These are phyloP conservation scores for Zizania palustris DNA, from an alignment of 202 grass and related monocot species.

Conservation along the genomic window DNA sequence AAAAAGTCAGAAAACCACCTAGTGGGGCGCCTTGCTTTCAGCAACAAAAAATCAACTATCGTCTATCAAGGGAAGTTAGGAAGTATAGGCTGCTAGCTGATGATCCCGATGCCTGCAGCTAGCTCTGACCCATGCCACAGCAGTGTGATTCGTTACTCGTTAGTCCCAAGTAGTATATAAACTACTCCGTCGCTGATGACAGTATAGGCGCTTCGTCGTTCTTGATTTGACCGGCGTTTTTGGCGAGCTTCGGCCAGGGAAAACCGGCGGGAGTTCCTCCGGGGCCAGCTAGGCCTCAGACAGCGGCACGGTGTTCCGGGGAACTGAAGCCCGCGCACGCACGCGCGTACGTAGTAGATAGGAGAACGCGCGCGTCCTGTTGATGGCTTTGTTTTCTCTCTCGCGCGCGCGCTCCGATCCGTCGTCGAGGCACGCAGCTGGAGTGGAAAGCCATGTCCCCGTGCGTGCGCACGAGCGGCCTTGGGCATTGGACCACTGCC, in stretches of 20 bases:
- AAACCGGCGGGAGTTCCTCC: slow-evolving; percentile 48
- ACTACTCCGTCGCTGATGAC: not conserved
- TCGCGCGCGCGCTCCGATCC: no score
- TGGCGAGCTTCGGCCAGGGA: slow-evolving; percentile 46
- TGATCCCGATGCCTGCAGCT: slow-evolving; percentile 32
- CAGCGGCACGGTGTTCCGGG: slow-evolving; percentile 27
- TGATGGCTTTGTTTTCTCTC: slow-evolving; percentile 5
- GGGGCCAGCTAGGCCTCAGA: slow-evolving; percentile 36
- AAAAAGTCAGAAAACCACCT: slow-evolving; percentile 10
- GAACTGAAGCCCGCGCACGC: no score
- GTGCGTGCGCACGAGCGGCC: slow-evolving; percentile 40
- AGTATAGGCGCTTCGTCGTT: not conserved
- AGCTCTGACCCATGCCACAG: not conserved
- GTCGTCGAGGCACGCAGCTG: not conserved
- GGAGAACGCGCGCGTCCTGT: slow-evolving; percentile 18
- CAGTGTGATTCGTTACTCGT: not conserved
- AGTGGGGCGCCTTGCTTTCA: slow-evolving; percentile 30
- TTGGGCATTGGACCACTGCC: slow-evolving; percentile 15
- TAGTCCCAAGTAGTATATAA: not conserved
- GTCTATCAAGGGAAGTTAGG: no score
- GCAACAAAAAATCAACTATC: not conserved
- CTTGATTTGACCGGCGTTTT: slow-evolving; percentile 38
- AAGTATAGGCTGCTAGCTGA: not conserved
- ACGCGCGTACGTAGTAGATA: no score
- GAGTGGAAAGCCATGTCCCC: slow-evolving; percentile 38